Percentiles rank a stretch among this genome's conserved stretches.
Evolutionary conservation across 345 rosid species (phyloP).

Genomic region (Brassica cretica): DNA sequence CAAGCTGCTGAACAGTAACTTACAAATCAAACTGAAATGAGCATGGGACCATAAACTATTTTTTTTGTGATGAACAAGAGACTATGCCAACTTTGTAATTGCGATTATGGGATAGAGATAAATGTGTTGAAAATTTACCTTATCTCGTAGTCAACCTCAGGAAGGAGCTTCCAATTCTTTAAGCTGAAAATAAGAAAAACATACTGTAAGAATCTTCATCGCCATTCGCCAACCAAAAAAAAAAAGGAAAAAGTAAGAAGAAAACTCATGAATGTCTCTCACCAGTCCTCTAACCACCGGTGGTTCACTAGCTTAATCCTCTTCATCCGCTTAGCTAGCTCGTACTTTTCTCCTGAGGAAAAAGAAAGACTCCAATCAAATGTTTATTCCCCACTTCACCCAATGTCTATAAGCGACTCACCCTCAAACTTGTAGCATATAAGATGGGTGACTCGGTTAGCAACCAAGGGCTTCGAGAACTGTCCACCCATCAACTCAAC

Average conservation of each 20-base stretch:
- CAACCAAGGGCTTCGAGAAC: constrained; percentile 88
- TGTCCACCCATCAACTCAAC: constrained; percentile 89
- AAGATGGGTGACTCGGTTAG: constrained; percentile 87
- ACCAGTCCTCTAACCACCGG: constrained; percentile 95
- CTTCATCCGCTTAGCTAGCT: constrained; percentile 75
- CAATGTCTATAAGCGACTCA: constrained; percentile 31
- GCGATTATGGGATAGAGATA: constrained; percentile 5
- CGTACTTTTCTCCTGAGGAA: constrained; percentile 85
- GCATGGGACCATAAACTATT: constrained; percentile 1
- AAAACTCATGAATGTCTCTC: constrained; percentile 30
- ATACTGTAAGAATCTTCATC: neutral
- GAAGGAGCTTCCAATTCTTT: constrained; percentile 82
- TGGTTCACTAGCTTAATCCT: constrained; percentile 85
- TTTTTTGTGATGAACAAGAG: neutral
- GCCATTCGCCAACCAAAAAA: constrained; percentile 1
- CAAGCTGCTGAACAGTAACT: constrained; percentile 4
- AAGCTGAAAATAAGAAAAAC: constrained; percentile 51
- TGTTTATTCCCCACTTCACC: neutral
- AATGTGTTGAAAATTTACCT: constrained; percentile 50
- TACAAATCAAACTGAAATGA: constrained; percentile 1
- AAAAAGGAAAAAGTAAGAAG: neutral
- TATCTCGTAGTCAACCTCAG: constrained; percentile 70
- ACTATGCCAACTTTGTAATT: constrained; percentile 7
- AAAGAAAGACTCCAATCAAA: constrained; percentile 9
- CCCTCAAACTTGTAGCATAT: constrained; percentile 97